Base-by-base conservation (phyloP, 345 rosid species). In the Eutrema japonicum region DNA sequence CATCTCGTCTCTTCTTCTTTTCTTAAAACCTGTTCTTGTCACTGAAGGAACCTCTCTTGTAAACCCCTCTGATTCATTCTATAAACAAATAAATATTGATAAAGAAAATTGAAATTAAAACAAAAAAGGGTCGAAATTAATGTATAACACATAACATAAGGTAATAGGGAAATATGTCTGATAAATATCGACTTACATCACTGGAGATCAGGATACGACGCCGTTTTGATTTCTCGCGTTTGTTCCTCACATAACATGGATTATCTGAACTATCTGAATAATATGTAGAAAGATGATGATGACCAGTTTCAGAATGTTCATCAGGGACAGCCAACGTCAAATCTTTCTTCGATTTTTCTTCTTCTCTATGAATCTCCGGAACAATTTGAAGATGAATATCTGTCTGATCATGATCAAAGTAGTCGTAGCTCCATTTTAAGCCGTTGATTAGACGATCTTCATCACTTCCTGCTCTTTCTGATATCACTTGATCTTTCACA, bases 261-360 rank as follows among this genome's bases (percentile, higher is more conserved):
- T 37, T 16, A 45, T 68, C 32, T 52, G 73, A 74, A 58, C 53
- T 35, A 4, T 75, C 49, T 45, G 64, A 68, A 11, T 8, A 50
- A 42, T 58, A 73, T 22, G 26, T 2, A 45, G 2, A 16, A 10
- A 12, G 56, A 68, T 70, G 47, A 55, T 48, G n/a, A 64, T 49
- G 71, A 66, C 72, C 73, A 32, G 87, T 85, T 88, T 82, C 86
- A 41, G 92, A 88, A 43, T 85, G 85, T 77, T 84, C 86, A 64
- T 88, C 92, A 12, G 88, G 89, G 46, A 84, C 78, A 59, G 27
- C 48, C 40, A 68, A 40, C 41, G 59, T 13, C 54, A 57, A 8
- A 51, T 71, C 76, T 26, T 51, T 33, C 36, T 55, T 52, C 4
- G 35, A 43, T 0, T 10, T 9, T 16, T 56, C 49, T 38, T 64